Evolutionary conservation across 2,329 filamentous ascomycete genomes (phyloP).

Genomic region (Elsinoe batatas): DNA sequence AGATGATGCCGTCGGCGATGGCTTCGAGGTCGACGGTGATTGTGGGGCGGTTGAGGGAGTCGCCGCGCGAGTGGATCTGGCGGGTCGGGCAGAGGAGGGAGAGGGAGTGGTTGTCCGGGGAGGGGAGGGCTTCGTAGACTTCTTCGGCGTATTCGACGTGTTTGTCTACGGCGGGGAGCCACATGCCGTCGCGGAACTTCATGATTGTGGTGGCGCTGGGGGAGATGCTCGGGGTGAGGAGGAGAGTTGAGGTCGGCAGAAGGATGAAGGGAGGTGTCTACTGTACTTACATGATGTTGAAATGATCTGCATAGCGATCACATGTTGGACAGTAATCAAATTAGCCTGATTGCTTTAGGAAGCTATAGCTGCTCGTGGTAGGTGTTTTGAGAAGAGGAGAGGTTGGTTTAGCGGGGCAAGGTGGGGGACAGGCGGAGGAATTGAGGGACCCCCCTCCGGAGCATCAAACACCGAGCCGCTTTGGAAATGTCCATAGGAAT

Average conservation of each 20-base stretch:
- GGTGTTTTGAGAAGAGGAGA: neutral
- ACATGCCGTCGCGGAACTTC: conserved; percentile 59
- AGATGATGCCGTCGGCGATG: conserved; percentile 50
- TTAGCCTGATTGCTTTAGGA: conserved; percentile 12
- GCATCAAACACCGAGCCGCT: conserved; percentile 2
- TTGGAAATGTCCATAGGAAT: neutral
- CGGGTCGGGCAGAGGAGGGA: conserved; percentile 49
- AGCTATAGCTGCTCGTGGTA: neutral
- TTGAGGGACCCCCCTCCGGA: neutral
- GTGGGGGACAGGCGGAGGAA: conserved; percentile 3
- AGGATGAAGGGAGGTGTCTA: neutral
- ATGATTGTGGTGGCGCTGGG: conserved; percentile 28
- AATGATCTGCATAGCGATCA: conserved; percentile 2
- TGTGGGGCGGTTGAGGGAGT: conserved; percentile 47
- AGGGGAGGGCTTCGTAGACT: conserved; percentile 44
- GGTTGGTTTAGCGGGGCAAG: neutral
- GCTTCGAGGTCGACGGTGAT: conserved; percentile 49
- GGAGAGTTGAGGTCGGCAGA: neutral
- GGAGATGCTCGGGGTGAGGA: neutral
- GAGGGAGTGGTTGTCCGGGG: conserved; percentile 37
- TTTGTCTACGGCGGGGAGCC: conserved; percentile 52
- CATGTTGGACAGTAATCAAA: neutral
- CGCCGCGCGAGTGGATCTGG: conserved; percentile 45
- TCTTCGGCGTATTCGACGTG: conserved; percentile 58
- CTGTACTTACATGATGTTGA: neutral